Evolutionary conservation across 2,329 filamentous ascomycete genomes (phyloP), one percentile per base, ranked within the genome.

Genomic region (Arachnomyces sp.): DNA sequence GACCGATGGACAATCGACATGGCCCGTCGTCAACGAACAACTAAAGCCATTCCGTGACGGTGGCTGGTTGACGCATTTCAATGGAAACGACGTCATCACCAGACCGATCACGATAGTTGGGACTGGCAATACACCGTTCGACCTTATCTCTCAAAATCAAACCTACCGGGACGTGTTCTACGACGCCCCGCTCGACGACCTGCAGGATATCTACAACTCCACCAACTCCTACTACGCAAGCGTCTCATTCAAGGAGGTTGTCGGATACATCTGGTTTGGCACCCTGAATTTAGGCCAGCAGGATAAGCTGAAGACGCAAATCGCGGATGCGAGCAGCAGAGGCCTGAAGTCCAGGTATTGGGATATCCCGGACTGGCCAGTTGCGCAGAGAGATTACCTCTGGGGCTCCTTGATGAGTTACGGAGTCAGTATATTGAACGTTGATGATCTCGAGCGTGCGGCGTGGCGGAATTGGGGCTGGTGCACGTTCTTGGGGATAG

Each of bases 31-130:
- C 9, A 38, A 51, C 0, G 43, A 53, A 3, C 59, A 4, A 7
- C 40, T 52, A 16, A 38, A 51, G 4, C 49, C 47, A 7, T 33
- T 51, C 11, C 21, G 21, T 25, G 21, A 25, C 5, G 40, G 47
- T 3, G 28, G 29, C 7, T 31, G 62, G 45, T 55, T 70, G 3
- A 68, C 60, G 17, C 60, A 61, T 44, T 71, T 74, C 38, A 63
- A 75, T 16, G 67, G 78, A 36, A 69, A 65, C 12, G 9, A 5
- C 9, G 54, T 82, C 2, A 57, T 74, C 29, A 54, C 63, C 15
- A 67, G 81, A 1, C 77, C 78, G 1, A 60, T 87, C 28, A 86
- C 82, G 0, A 73, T 86, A 2, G 79, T 87, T 2, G 80, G 74
- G 1, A 84, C 80, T 1, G 83, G 84, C 9, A 75, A 75, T 47